Evolutionary conservation across 164 flowering plant genomes (phyloP).

Genomic region (Vitis vinifera): DNA sequence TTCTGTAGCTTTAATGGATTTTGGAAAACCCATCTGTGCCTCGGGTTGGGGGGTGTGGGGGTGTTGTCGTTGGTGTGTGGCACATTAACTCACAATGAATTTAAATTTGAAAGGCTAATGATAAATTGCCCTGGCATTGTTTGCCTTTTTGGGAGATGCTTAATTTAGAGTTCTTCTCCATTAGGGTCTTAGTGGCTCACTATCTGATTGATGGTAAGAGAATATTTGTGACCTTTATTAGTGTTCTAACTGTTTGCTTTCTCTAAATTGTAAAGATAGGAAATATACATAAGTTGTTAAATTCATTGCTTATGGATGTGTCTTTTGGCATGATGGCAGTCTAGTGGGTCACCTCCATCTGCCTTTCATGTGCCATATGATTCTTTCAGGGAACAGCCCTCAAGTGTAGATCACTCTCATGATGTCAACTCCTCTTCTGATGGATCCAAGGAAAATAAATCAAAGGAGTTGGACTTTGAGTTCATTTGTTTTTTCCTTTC

Average conservation of each 20-base stretch:
- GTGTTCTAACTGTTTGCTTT: background rate
- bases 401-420: constrained; percentile 24
- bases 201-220: background rate
- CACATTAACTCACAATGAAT: no score
- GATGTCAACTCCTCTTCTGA: constrained; percentile 29
- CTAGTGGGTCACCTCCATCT: constrained; percentile 92
- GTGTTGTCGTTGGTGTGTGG: no score
- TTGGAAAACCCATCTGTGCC: background rate
- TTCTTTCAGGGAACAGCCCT: constrained; percentile 56
- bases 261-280: background rate
- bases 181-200: no score
- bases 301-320: background rate
- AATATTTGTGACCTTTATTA: background rate
- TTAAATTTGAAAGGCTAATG: no score
- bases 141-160: background rate
- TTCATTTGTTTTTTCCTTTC: constrained; percentile 90
- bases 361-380: constrained; percentile 85
- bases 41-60: no score
- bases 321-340: constrained; percentile 45
- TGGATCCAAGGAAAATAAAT: constrained; percentile 24
- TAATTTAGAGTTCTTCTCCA: no score
- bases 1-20: background rate
- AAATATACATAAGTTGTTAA: background rate
- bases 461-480: constrained; percentile 76
- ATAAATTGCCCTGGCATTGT: background rate